Percentiles rank a stretch among this genome's conserved stretches.
phyloP scores from a whole-genome alignment of 441 rosid genomes.

The Croton laevigatus region DNA sequence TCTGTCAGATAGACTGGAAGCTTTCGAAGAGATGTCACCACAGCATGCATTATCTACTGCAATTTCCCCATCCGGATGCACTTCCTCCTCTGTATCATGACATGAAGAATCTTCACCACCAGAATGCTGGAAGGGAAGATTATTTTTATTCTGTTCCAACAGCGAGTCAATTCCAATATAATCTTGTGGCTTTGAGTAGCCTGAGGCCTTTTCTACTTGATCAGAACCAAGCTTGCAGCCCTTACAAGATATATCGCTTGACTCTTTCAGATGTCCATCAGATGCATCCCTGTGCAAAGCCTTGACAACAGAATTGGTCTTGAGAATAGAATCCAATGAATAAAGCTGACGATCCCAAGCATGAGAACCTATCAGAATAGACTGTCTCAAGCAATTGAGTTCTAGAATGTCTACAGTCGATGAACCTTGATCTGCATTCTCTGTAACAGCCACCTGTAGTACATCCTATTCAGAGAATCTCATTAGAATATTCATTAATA shows the following conservation, averaged over 20 bases:
- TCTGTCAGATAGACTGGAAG: constrained; percentile 68
- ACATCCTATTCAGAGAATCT: constrained; percentile 41
- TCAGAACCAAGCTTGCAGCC: constrained; percentile 28
- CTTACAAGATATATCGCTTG: constrained; percentile 27
- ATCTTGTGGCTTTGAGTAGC: constrained; percentile 31
- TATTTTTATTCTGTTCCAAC: constrained; percentile 30
- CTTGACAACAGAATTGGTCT: constrained; percentile 39
- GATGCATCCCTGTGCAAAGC: constrained; percentile 32
- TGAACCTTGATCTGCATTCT: constrained; percentile 35
- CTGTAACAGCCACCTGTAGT: constrained; percentile 47
- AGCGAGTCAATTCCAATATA: constrained; percentile 26
- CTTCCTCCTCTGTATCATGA: constrained; percentile 34
- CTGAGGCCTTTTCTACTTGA: constrained; percentile 25
- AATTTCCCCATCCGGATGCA: constrained; percentile 46
- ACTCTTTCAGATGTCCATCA: constrained; percentile 29
- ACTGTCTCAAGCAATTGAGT: constrained; percentile 61
- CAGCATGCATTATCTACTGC: constrained; percentile 23
- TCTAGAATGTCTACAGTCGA: constrained; percentile 66
- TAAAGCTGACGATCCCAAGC: constrained; percentile 78
- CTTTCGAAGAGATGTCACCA: constrained; percentile 36
- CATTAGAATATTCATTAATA: constrained; percentile 17
- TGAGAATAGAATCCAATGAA: constrained; percentile 59
- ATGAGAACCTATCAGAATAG: constrained; percentile 62
- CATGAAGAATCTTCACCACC: constrained; percentile 30
- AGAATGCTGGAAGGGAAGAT: constrained; percentile 20